Evolutionary conservation across 2,329 filamentous ascomycete genomes (phyloP), one percentile per base, ranked within the genome.

Genomic region (Trichoderma simmonsii): DNA sequence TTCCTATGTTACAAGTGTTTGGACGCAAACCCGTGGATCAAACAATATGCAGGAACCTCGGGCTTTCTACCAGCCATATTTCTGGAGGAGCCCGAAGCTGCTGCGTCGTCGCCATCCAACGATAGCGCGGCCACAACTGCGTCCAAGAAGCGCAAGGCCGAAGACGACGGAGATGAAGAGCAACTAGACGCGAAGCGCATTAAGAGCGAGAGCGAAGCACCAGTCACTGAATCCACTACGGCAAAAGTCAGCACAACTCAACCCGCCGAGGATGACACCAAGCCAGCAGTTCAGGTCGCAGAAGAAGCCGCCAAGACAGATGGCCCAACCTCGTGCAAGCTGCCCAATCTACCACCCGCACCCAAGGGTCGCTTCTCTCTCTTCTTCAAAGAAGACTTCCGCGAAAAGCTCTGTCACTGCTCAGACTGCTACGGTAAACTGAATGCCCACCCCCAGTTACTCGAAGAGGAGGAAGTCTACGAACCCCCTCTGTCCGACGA

Each of bases 1-100:
- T 92, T 98, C 77, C 87, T 99, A 48, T 99, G 96, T 84, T 97
- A 96, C 85, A 97, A 97, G 79, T 99, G 96, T 77, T 88, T 97
- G 15, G 90, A 95, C 54, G 89, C 94, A 1, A 89, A 94, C 76
- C 93, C 94, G 0, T 99, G 96, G 96, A 91, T 98, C 80, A 97
- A 95, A 83, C 86, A 86, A 74, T 98, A 98, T 79, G 94, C 93
- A 6, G 92, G 92, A 2, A 89, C 92, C 0, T 79, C 89, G 0
- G 94, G 95, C 0, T 98, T 99, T 77, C 84, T 98, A 0, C 85
- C 89, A 0, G 88, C 95, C 0, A 88, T 98, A 0, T 91, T 90
- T 73, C 79, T 83, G 7, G 74, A 78, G 2, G 77, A 77, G n/a
- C 2, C 66, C 0, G 60, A 73, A 26, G 60, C 63, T 7, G 62